A percentile compares a stretch with the other conserved stretches of the same genome.
Conservation (phyloP, 1,284 basidiomycete species). For the Pisolithus thermaeus region DNA sequence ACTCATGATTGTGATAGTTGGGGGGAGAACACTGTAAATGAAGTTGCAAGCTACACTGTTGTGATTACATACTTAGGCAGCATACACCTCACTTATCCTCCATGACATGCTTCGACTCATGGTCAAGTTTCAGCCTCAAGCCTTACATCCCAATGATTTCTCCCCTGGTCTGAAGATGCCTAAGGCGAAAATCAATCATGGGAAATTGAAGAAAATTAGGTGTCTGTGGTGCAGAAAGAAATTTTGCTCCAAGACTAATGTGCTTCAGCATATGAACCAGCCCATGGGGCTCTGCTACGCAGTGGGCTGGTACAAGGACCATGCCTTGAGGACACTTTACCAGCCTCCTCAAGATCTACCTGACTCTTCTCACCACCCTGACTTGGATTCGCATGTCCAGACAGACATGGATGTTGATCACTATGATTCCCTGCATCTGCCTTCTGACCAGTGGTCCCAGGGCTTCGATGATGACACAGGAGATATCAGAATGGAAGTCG, state of each 20-base stretch:
- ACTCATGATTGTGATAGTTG: too few species aligned
- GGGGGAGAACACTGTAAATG: too few species aligned
- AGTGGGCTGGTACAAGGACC: neutral
- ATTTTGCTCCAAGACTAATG: neutral
- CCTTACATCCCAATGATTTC: neutral
- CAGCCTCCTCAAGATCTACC: neutral
- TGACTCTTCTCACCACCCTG: too few species aligned
- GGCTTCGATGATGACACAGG: too few species aligned
- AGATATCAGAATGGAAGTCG: too few species aligned
- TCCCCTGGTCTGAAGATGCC: neutral
- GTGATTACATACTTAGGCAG: too few species aligned
- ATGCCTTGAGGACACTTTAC: neutral
- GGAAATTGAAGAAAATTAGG: conserved; percentile 1
- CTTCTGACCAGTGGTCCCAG: too few species aligned
- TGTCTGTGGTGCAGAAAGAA: conserved; percentile 3
- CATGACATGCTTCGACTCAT: neutral
- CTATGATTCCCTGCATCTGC: too few species aligned
- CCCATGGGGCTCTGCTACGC: neutral
- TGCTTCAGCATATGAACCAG: conserved; percentile 7
- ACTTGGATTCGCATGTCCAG: too few species aligned
- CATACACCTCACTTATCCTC: neutral
- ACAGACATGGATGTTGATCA: too few species aligned
- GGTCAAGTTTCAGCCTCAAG: neutral
- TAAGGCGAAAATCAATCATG: neutral
- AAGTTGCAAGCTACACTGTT: too few species aligned